Base-by-base conservation (phyloP, 768 basidiomycete species). In the Collybia mongolica region DNA sequence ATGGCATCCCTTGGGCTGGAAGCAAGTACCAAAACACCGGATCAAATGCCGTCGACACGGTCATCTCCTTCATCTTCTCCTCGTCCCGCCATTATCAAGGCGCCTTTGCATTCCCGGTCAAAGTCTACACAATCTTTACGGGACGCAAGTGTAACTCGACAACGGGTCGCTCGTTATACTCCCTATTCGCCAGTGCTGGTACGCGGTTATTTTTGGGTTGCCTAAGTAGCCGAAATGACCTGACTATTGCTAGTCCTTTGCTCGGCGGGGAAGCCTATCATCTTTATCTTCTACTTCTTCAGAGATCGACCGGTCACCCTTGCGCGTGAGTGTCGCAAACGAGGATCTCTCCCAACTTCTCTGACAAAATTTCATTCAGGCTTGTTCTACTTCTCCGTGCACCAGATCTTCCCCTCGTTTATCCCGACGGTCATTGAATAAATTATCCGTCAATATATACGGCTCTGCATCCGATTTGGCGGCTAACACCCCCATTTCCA, bases 1-100 rank as follows among this genome's bases (percentile, higher is more conserved):
- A 90, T 93, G 88, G 81, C 82, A 54, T 81, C 90, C 53, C 75
- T 93, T 58, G 90, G 88, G 55, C 75, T 92, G 66, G 82, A 88
- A 46, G 66, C 70, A 41, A 54, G 63, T 44, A 54, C 60, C 53
- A 56, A 52, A 44, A 56, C 64, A 20, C 59, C 70, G 41, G 69
- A 58, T 59, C 56, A 53, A 55, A 72, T 72, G 23, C 76, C 67
- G 44, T 69, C 73, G 39, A 68, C 80, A 47, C 75, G 72, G 42
- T 75, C 79, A 39, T 69, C 75, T 23, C 75, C 76, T 48, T 71
- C 73, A 41, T 48, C 56, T 47, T 71, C 65, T 43, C 71, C 70
- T 62, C 72, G 57, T 61, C 65, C 65, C 48, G 60, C 65, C 55
- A 66, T 59, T 64, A 63, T 54, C 62, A 67, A 42, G 36, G 53